Conservation (phyloP, 164 flowering plant genomes). For the Vitis rupestris region DNA sequence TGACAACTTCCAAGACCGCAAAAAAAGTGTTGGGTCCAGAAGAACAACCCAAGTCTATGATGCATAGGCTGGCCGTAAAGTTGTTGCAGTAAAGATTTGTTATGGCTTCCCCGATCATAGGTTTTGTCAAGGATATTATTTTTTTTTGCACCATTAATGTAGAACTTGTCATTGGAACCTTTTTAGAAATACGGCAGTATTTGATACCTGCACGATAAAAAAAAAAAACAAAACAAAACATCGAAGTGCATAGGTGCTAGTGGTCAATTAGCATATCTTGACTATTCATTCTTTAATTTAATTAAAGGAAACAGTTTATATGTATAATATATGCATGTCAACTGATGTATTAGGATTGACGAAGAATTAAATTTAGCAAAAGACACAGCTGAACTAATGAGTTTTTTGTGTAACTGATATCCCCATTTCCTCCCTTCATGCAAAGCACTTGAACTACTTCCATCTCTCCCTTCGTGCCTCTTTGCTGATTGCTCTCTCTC, state of each 20-base stretch:
- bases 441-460: conserved; percentile 18
- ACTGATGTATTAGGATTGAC: too few species aligned
- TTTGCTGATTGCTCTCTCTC: too few species aligned
- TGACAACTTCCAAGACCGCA: too few species aligned
- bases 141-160: background rate
- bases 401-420: conserved; percentile 31
- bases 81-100: background rate
- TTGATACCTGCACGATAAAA: background rate
- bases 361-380: too few species aligned
- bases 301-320: too few species aligned
- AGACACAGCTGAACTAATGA: conserved; percentile 22
- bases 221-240: too few species aligned
- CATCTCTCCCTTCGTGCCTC: background rate
- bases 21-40: conserved; percentile 14
- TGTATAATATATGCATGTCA: too few species aligned
- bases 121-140: background rate
- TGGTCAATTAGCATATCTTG: too few species aligned
- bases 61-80: background rate
- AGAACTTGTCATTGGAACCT: too few species aligned
- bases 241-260: too few species aligned
- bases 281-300: too few species aligned
- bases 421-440: conserved; percentile 30
- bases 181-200: too few species aligned
- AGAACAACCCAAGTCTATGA: conserved; percentile 15
- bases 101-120: background rate